Evolutionary conservation across 2,329 filamentous ascomycete species (phyloP).

Genomic region (Aquanectria penicillioides): DNA sequence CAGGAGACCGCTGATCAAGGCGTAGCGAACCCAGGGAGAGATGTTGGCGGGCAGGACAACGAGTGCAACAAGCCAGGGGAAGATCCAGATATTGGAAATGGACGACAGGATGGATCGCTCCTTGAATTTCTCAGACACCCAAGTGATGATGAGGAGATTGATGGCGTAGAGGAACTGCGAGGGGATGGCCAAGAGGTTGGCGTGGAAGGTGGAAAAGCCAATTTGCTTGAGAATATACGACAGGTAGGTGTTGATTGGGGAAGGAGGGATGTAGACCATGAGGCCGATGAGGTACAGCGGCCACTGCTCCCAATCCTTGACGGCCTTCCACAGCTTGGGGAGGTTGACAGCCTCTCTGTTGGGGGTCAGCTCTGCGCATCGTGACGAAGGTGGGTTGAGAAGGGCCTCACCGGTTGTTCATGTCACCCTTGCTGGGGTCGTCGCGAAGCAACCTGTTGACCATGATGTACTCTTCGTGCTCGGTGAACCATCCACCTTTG

Average conservation of each 20-base stretch:
- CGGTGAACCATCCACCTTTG: conserved; percentile 69
- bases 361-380: conserved; percentile 41
- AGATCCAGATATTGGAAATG: conserved; percentile 59
- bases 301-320: conserved; percentile 71
- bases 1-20: conserved; percentile 51
- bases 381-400: no score
- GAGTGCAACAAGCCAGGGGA: conserved; percentile 59
- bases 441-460: conserved; percentile 70
- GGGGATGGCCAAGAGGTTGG: conserved; percentile 58
- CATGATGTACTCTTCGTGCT: conserved; percentile 69
- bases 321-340: conserved; percentile 56
- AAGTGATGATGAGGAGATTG: conserved; percentile 58
- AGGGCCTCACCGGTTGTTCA: conserved; percentile 62
- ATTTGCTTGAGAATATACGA: conserved; percentile 55
- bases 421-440: conserved; percentile 69
- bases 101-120: conserved; percentile 58
- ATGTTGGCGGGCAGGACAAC: conserved; percentile 49
- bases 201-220: conserved; percentile 56
- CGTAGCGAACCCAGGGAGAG: conserved; percentile 54
- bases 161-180: conserved; percentile 56
- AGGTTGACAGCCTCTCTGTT: conserved; percentile 48
- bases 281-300: conserved; percentile 58
- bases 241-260: conserved; percentile 56
- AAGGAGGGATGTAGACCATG: conserved; percentile 54
- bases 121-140: conserved; percentile 54